Evolutionary conservation across 1,139 yeast species (phyloP).

Genomic region (Suhomyces wounanorum): DNA sequence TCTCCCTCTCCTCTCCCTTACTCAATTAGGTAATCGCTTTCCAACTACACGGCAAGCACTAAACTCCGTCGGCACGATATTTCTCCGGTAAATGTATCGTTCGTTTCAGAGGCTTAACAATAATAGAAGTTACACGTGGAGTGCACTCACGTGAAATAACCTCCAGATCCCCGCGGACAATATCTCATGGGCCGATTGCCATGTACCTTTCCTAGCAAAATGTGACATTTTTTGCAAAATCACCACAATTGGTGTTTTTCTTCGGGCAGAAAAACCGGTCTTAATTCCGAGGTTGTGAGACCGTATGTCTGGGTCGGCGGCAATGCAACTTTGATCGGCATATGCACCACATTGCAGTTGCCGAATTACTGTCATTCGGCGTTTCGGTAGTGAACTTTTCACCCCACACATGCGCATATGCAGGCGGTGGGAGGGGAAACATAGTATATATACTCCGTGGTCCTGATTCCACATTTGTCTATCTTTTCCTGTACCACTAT

Average conservation of each 20-base stretch:
- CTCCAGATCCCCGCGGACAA: background rate
- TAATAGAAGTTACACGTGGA: background rate
- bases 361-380: background rate
- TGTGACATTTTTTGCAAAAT: background rate
- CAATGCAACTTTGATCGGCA: background rate
- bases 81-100: too few species aligned
- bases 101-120: background rate
- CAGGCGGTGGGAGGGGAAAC: background rate
- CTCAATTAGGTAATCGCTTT: too few species aligned
- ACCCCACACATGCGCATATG: background rate
- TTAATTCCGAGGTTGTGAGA: too few species aligned
- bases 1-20: too few species aligned
- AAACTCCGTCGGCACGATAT: too few species aligned
- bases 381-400: conserved; percentile 3
- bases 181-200: background rate
- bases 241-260: too few species aligned
- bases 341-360: background rate
- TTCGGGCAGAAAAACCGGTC: too few species aligned
- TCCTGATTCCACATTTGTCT: background rate
- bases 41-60: too few species aligned
- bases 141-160: background rate
- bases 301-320: too few species aligned
- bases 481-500: background rate
- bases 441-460: background rate
- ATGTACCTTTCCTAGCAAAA: background rate